A percentile compares a stretch with the other conserved stretches of the same genome.
Evolutionary conservation across 2,329 filamentous ascomycete genomes (phyloP).

Genomic region (Claviceps arundinis): DNA sequence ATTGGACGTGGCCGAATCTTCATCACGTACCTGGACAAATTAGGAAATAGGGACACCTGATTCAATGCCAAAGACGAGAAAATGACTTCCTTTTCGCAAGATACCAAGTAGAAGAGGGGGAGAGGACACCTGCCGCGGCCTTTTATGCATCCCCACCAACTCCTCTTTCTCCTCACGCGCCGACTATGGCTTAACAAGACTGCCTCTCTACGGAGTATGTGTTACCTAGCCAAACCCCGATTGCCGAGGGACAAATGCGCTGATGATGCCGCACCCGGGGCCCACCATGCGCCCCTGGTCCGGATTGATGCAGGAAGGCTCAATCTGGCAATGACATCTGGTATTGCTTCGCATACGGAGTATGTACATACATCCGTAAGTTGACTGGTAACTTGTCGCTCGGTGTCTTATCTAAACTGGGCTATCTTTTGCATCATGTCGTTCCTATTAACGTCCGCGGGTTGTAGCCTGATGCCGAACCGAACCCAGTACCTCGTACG

Average conservation of each 20-base stretch:
- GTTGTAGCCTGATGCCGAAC: no score
- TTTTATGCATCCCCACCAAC: not conserved
- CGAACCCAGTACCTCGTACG: no score
- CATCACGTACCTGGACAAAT: not conserved
- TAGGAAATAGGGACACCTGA: not conserved
- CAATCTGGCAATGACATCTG: not conserved
- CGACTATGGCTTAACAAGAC: not conserved
- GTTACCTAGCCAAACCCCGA: not conserved
- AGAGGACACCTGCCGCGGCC: not conserved
- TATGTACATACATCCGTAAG: not conserved
- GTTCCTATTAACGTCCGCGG: no score
- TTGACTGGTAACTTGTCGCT: not conserved
- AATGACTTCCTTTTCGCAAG: not conserved
- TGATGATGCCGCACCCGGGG: not conserved
- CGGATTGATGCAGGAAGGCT: not conserved
- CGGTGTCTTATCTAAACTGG: no score
- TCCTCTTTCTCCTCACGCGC: not conserved
- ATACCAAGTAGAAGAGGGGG: not conserved
- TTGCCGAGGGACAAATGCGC: slow-evolving; percentile 3
- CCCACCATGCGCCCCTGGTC: not conserved
- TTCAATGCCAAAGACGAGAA: not conserved
- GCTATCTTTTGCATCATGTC: no score
- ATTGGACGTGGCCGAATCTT: not conserved
- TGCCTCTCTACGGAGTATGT: not conserved
- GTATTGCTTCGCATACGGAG: not conserved